These are phyloP conservation scores for Cardiospermum halicacabum DNA, from an alignment of 345 rosid species.

Conservation along the genomic window DNA sequence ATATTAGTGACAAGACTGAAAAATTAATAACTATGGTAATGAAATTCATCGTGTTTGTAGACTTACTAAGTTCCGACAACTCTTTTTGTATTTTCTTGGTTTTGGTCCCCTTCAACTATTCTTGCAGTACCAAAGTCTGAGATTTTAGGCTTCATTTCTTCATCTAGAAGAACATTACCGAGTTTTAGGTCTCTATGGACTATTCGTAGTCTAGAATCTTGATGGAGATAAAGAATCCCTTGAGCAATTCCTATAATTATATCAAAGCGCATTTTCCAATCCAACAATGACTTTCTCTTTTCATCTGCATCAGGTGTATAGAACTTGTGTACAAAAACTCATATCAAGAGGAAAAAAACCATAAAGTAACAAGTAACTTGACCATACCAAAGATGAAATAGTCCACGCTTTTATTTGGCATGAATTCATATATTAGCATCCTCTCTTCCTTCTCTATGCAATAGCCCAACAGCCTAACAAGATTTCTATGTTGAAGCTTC, in stretches of 20 bases:
- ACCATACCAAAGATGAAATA: conserved; percentile 1
- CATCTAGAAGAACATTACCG: conserved; percentile 16
- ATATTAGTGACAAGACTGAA: not conserved
- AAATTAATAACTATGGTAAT: no score
- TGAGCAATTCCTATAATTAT: conserved; percentile 17
- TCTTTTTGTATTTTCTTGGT: conserved; percentile 2
- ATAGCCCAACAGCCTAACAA: conserved; percentile 6
- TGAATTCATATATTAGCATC: conserved; percentile 3
- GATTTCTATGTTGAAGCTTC: conserved; percentile 13
- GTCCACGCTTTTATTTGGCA: conserved; percentile 13
- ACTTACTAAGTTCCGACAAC: conserved; percentile 23
- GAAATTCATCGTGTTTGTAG: not conserved
- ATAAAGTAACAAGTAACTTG: not conserved
- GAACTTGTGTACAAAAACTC: not conserved
- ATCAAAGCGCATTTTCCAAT: conserved; percentile 12
- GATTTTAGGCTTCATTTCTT: conserved; percentile 18
- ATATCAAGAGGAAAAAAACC: not conserved
- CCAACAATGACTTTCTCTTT: not conserved
- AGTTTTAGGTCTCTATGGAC: conserved; percentile 21
- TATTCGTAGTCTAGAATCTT: conserved; percentile 18
- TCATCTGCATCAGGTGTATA: not conserved
- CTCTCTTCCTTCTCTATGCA: conserved; percentile 4
- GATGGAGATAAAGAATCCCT: conserved; percentile 19
- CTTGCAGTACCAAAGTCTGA: conserved; percentile 19
- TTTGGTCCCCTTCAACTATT: conserved; percentile 10